Conservation (phyloP, 371 early-diverging fungal genomes). For the Apophysomyces sp. region DNA sequence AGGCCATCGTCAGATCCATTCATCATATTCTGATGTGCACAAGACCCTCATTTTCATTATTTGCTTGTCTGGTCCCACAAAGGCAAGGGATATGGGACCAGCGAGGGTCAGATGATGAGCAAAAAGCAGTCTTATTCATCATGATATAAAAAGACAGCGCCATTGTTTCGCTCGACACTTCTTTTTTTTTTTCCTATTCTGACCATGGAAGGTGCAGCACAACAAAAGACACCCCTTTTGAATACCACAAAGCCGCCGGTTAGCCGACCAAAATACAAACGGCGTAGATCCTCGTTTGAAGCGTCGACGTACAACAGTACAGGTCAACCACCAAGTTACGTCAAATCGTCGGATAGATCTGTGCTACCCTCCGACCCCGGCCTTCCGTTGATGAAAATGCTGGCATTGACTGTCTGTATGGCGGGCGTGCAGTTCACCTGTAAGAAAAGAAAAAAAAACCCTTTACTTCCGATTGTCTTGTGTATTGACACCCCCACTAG, state of each 20-base stretch:
- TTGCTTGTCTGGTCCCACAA: no score
- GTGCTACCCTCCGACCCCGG: conserved; percentile 7
- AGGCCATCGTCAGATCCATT: neutral
- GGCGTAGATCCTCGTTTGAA: conserved; percentile 49
- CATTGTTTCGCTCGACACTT: neutral
- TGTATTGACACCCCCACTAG: conserved; percentile 20
- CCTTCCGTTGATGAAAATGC: conserved; percentile 8
- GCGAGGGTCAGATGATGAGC: neutral
- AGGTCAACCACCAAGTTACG: conserved; percentile 20
- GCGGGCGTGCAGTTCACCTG: conserved; percentile 68
- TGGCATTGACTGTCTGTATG: conserved; percentile 43
- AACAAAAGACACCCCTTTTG: conserved; percentile 18
- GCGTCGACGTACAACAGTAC: conserved; percentile 44
- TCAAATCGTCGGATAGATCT: conserved; percentile 5
- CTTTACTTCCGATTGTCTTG: neutral
- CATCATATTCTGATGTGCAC: neutral
- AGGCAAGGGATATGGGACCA: no score
- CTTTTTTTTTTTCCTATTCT: conserved; percentile 5
- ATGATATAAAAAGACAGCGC: conserved; percentile 4
- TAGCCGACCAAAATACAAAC: conserved; percentile 33
- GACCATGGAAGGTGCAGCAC: conserved; percentile 6
- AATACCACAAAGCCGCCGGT: conserved; percentile 26
- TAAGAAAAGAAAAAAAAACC: conserved; percentile 24
- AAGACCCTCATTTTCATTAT: neutral
- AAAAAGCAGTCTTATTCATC: neutral